Evolutionary conservation across 108 stramenopile species (phyloP).

Genomic region (Nannochloropsis granulata): DNA sequence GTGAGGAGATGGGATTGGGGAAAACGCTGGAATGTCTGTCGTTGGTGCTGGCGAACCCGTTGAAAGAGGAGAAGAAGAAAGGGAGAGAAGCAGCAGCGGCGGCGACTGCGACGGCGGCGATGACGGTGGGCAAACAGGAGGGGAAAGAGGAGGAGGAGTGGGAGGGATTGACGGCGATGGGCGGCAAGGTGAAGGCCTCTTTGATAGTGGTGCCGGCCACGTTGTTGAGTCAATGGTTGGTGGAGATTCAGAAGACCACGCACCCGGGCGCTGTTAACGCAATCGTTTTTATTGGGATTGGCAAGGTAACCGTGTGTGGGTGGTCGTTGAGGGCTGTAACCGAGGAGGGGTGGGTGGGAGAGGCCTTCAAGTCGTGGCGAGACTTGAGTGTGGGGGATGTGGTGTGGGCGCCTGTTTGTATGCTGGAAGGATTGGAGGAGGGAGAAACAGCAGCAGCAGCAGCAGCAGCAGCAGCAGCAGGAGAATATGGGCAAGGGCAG

Average conservation of each 20-base stretch:
- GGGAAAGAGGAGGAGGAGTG: background rate
- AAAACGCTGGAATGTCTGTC: conserved; percentile 43
- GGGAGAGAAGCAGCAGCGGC: background rate
- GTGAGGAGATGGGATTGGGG: conserved; percentile 49
- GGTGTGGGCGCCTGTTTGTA: background rate
- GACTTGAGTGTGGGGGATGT: background rate
- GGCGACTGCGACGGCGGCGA: background rate
- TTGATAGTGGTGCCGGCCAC: conserved; percentile 57
- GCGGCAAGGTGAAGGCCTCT: conserved; percentile 37
- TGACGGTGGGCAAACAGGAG: background rate
- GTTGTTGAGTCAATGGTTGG: conserved; percentile 47
- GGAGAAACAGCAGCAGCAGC: background rate
- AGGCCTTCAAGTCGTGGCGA: background rate
- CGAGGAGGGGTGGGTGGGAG: background rate
- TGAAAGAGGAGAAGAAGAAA: background rate
- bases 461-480: background rate
- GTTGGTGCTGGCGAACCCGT: background rate
- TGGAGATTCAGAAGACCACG: conserved; percentile 5
- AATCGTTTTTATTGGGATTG: background rate
- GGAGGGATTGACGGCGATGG: background rate
- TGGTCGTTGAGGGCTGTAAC: background rate
- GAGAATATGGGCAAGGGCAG: too few relatives aligned
- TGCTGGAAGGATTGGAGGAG: background rate
- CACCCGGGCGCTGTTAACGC: background rate
- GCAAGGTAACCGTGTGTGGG: background rate